These are phyloP conservation scores for Raphanus raphanistrum DNA, from an alignment of 345 rosid species.

Conservation along the genomic window DNA sequence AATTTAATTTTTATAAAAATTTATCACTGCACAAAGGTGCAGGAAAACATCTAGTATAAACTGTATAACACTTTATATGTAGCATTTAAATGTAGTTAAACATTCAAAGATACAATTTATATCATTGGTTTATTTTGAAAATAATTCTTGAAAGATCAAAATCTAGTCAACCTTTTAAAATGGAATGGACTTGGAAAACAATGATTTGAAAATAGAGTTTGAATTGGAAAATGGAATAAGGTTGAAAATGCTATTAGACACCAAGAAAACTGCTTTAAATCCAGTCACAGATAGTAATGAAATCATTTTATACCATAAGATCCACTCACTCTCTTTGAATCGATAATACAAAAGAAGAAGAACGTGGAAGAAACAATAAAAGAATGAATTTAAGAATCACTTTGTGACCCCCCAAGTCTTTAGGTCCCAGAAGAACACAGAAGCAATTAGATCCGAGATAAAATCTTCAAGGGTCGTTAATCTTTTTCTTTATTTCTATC, in stretches of 20 bases:
- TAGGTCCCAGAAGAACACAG: constrained; percentile 3
- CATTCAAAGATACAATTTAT: no score
- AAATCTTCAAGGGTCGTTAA: constrained; percentile 25
- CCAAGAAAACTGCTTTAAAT: neutral
- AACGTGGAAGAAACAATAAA: constrained; percentile 23
- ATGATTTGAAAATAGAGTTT: no score
- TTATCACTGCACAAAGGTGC: no score
- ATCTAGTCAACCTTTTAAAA: no score
- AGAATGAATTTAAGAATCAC: constrained; percentile 33
- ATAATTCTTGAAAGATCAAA: no score
- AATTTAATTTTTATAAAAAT: no score
- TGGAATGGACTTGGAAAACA: neutral
- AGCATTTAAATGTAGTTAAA: no score
- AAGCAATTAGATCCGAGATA: constrained; percentile 20
- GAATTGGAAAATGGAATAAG: neutral
- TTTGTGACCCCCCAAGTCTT: constrained; percentile 9
- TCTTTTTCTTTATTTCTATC: constrained; percentile 1
- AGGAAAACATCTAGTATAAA: no score
- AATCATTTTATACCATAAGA: constrained; percentile 9
- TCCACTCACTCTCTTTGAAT: neutral
- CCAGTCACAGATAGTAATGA: neutral
- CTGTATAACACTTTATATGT: no score
- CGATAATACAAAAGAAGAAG: constrained; percentile 14
- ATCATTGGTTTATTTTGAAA: no score
- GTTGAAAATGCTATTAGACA: neutral